phyloP scores from a whole-genome alignment of 345 rosid genomes.

The Citrus mangshanensis region DNA sequence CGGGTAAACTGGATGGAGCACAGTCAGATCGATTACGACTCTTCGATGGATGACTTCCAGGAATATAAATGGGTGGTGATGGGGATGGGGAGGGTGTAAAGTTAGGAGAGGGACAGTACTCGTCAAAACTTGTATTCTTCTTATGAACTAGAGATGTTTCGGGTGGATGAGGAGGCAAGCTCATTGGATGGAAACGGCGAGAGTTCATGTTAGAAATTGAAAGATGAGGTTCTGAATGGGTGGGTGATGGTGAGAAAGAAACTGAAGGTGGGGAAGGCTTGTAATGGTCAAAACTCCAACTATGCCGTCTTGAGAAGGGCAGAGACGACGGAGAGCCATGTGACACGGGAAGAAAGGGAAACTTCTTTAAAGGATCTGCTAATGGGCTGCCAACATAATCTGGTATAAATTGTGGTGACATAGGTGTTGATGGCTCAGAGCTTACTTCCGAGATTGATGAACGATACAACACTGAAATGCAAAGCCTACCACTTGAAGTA shows the following conservation, averaged over 20 bases:
- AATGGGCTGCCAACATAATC: conserved; percentile 98
- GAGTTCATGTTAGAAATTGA: conserved; percentile 51
- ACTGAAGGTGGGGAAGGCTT: conserved; percentile 67
- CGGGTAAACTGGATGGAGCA: conserved; percentile 76
- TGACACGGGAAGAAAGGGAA: conserved; percentile 71
- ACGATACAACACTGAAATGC: conserved; percentile 70
- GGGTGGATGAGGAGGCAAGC: conserved; percentile 58
- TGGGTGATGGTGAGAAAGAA: conserved; percentile 81
- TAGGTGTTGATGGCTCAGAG: conserved; percentile 66
- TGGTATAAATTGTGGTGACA: conserved; percentile 78
- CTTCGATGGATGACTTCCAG: conserved; percentile 37
- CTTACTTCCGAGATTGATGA: conserved; percentile 58
- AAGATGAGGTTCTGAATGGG: conserved; percentile 63
- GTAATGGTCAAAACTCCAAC: conserved; percentile 77
- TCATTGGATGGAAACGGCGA: conserved; percentile 33
- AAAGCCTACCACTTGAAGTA: conserved; percentile 76
- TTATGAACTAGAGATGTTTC: conserved; percentile 48
- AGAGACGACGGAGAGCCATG: conserved; percentile 74
- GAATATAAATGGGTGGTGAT: conserved; percentile 56
- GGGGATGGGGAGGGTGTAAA: conserved; percentile 72
- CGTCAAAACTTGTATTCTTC: conserved; percentile 49
- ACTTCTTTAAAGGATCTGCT: conserved; percentile 78
- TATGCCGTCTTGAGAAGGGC: conserved; percentile 80
- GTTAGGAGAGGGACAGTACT: conserved; percentile 54
- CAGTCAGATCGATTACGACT: conserved; percentile 66